Evolutionary conservation across 2,329 filamentous ascomycete genomes (phyloP), one percentile per base, ranked within the genome.

Genomic region (Pseudogymnoascus sp.): DNA sequence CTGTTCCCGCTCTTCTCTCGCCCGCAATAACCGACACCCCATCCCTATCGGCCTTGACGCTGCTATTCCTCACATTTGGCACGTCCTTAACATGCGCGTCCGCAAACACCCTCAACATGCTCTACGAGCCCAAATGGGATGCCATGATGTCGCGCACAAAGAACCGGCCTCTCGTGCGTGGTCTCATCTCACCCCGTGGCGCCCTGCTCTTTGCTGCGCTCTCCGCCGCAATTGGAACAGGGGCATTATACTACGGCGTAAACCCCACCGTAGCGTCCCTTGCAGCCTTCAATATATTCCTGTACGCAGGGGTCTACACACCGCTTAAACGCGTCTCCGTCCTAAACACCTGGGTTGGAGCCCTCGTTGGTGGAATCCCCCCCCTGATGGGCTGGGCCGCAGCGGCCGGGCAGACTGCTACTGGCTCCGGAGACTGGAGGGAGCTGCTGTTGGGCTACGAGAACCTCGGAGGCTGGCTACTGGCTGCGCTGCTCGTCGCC

Each of bases 301-400:
- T 99, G 1, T 99, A 99, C 67, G 94, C 92, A 0, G 92, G 89
- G 60, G 77, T 92, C 0, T 99, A 99, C 73, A 99, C 94, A 0
- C 92, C 92, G 0, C 76, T 97, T 68, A 99, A 99, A 75, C 85
- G 90, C 5, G 77, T 96, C 10, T 89, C 87, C 3, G 88, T 86
- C 8, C 75, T 92, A 61, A 99, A 99, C 70, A 99, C 94, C 0
- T 99, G 94, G 94, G 82, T 95, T 13, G 94, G 94, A 13, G 94
- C 92, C 3, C 74, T 99, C 0, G 90, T 99, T 0, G 94, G 94
- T 63, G 92, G 88, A 1, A 95, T 99, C 60, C 92, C 94, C 0
- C 94, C 94, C 0, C 75, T 99, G 30, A 99, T 99, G 94, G 94
- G 94, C 65, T 99, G 94, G 94, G 89, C 91, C 13, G 94, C 94